phyloP scores from a whole-genome alignment of 2,329 filamentous ascomycete genomes.

The Nothopassalora personata region DNA sequence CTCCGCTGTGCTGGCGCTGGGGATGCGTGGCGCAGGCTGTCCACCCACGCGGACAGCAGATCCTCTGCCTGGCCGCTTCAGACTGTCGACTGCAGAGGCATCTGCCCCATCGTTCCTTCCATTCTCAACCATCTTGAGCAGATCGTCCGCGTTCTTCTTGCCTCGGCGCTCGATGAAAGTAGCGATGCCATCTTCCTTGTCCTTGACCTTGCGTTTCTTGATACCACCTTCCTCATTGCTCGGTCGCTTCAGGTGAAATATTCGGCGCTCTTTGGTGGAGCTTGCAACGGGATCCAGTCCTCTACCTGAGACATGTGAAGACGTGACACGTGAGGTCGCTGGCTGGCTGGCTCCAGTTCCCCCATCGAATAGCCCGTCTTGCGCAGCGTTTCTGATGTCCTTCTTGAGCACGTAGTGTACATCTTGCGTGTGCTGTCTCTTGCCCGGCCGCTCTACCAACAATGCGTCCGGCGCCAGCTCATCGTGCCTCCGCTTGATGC shows the following conservation, averaged over 20 bases:
- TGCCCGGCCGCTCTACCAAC: conserved; percentile 23
- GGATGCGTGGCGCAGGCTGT: background rate
- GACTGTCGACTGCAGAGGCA: background rate
- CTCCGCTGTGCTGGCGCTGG: background rate
- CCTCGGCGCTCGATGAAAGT: conserved; percentile 25
- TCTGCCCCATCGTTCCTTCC: conserved; percentile 5
- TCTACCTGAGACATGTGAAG: conserved; percentile 10
- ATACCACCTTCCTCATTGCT: conserved; percentile 11
- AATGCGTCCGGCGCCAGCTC: conserved; percentile 26
- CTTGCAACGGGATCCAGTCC: conserved; percentile 9
- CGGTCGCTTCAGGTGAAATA: conserved; percentile 21
- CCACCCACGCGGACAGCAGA: conserved; percentile 11
- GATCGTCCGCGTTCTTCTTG: conserved; percentile 13
- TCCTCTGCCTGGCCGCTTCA: conserved; percentile 24
- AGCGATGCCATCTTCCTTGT: conserved; percentile 20
- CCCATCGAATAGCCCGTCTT: conserved; percentile 4
- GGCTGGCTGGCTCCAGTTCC: conserved; percentile 1
- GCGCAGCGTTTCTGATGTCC: conserved; percentile 8
- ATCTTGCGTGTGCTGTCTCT: conserved; percentile 18
- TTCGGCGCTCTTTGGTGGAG: conserved; percentile 14
- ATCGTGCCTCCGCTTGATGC: conserved; percentile 27
- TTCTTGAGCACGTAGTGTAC: conserved; percentile 20
- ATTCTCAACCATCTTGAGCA: conserved; percentile 4
- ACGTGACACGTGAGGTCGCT: conserved; percentile 1
- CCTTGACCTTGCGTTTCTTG: conserved; percentile 11